Base-by-base conservation (phyloP, 2,329 filamentous ascomycete genomes). In the Pestalotiopsis sp. region DNA sequence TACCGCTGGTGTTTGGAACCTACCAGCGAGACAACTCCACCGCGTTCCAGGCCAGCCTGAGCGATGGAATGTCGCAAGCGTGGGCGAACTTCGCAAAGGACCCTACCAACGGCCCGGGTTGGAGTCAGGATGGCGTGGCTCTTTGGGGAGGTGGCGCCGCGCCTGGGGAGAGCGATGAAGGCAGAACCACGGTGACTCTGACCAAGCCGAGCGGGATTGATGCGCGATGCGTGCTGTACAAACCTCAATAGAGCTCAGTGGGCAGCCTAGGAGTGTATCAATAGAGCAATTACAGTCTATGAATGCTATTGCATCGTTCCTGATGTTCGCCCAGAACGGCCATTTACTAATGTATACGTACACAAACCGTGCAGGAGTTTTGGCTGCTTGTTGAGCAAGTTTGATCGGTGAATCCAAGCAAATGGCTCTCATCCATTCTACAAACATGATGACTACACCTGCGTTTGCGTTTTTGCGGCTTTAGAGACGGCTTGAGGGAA, bases 1-100 rank as follows among this genome's bases (percentile, higher is more conserved):
- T 79, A 27, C 71, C 75, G 17, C 75, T 80, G 70, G 68, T 79
- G 9, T 80, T 79, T 68, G 75, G 77, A 4, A 76, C 72, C 25
- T 73, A 73, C 9, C 66, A 69, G 14, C 64, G 64, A 9, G 69
- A 75, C 57, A 77, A 72, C 27, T 75, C 74, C 41, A 73, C 72
- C 2, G 56, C 68, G 0, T 36, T 65, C 2, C 72, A 79, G 61
- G 68, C 63, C 4, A 27, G 71, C 41, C 68, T 77, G 23, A 72
- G 73, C 9, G 41, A 27, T 6, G 69, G 72, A 49, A 77, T 80
- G 74, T 72, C 74, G 52, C 70, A 69, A 3, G 75, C 77, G 2
- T 80, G 78, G 78, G 66, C 68, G 2, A 49, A 68, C 17, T 71
- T 71, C 36, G 69, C 69, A 20, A 68, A 70, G 27, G 39, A 67